These are phyloP conservation scores for Ogataea sp. DNA, from an alignment of 805 yeast species.

Conservation along the genomic window DNA sequence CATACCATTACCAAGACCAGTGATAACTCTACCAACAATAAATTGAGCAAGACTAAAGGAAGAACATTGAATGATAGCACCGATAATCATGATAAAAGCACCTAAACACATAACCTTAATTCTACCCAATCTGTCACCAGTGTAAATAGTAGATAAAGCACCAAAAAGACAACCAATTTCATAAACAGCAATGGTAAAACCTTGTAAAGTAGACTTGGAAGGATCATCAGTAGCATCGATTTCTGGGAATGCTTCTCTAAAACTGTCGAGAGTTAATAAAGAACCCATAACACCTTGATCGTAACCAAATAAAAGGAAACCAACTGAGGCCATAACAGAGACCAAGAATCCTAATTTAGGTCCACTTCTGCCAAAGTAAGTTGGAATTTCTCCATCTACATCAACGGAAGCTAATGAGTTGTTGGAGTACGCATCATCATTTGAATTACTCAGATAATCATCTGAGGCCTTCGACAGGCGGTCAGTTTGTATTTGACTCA, in stretches of 20 bases:
- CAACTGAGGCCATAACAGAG: conserved; percentile 18
- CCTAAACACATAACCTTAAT: conserved; percentile 29
- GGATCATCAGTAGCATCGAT: conserved; percentile 23
- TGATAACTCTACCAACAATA: conserved; percentile 24
- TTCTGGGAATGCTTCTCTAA: conserved; percentile 15
- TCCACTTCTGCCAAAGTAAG: conserved; percentile 12
- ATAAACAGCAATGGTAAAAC: conserved; percentile 41
- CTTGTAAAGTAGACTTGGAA: conserved; percentile 34
- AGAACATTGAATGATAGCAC: conserved; percentile 18
- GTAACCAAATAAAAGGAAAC: conserved; percentile 38
- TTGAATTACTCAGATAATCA: neutral
- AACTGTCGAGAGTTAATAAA: conserved; percentile 15
- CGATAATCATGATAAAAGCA: conserved; percentile 25
- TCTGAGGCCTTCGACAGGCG: neutral
- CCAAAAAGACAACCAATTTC: conserved; percentile 41
- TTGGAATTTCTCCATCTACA: conserved; percentile 2
- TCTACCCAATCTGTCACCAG: conserved; percentile 36
- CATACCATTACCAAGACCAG: conserved; percentile 30
- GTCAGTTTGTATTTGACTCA: too few relatives aligned
- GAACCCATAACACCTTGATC: conserved; percentile 46
- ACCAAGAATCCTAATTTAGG: conserved; percentile 9
- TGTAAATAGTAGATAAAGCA: conserved; percentile 31
- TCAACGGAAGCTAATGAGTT: neutral
- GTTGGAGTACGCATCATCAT: neutral
- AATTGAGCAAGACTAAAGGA: conserved; percentile 17